Conservation (phyloP, 495 filamentous ascomycete genomes). For the Aspergillus campestris region DNA sequence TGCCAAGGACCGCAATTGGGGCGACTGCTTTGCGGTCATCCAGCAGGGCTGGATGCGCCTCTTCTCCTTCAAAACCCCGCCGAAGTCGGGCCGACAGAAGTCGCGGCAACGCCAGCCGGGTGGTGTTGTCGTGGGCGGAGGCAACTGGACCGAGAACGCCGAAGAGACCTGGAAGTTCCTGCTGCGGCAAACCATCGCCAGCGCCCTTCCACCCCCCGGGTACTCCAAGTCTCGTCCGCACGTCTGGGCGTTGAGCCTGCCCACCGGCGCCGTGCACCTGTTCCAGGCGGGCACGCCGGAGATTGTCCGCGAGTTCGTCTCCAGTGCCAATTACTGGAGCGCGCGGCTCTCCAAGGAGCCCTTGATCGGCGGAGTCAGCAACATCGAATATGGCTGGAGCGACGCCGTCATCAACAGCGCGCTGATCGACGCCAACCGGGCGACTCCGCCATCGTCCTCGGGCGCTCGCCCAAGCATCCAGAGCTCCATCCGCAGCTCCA, state of each 20-base stretch:
- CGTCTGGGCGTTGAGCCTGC: slow-evolving; percentile 92
- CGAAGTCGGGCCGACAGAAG: slow-evolving; percentile 65
- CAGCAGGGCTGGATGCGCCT: slow-evolving; percentile 93
- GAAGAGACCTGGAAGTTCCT: slow-evolving; percentile 80
- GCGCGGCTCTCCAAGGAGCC: slow-evolving; percentile 89
- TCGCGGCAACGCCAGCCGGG: slow-evolving; percentile 45
- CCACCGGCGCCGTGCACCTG: slow-evolving; percentile 87
- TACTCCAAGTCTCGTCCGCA: slow-evolving; percentile 86
- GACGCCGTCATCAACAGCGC: slow-evolving; percentile 77
- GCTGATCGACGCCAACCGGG: slow-evolving; percentile 45
- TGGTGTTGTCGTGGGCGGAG: slow-evolving; percentile 75
- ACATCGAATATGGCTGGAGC: slow-evolving; percentile 96
- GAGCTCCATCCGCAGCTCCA: slow-evolving; percentile 61
- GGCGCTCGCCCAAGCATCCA: slow-evolving; percentile 55
- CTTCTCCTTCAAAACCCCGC: slow-evolving; percentile 76
- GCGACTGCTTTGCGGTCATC: slow-evolving; percentile 94
- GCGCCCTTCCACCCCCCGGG: slow-evolving; percentile 78
- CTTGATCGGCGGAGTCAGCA: slow-evolving; percentile 84
- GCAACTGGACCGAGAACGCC: slow-evolving; percentile 95
- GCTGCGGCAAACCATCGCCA: slow-evolving; percentile 87
- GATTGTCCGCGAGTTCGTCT: slow-evolving; percentile 89
- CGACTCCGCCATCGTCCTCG: slow-evolving; percentile 29
- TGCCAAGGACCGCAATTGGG: slow-evolving; percentile 89
- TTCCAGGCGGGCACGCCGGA: slow-evolving; percentile 96
- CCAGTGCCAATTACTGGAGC: slow-evolving; percentile 96